A percentile compares a stretch with the other conserved stretches of the same genome.
Evolutionary conservation across 116 monocot species (phyloP).

Genomic region (Phalaenopsis hybrid): DNA sequence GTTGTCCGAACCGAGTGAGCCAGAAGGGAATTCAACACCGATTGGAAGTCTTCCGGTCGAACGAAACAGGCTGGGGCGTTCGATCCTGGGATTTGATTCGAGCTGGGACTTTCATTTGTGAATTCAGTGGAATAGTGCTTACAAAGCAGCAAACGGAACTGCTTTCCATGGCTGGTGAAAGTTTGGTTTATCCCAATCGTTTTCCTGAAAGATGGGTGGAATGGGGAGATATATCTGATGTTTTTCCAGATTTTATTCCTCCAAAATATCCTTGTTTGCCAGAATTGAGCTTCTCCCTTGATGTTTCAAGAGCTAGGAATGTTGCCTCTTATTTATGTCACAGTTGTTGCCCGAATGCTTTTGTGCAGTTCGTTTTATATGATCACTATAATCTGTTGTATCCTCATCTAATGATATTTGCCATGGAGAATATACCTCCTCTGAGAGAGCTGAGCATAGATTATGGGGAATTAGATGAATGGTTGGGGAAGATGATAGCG

Average conservation of each 20-base stretch:
- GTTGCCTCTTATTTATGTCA: constrained; percentile 62
- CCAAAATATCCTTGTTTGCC: constrained; percentile 18
- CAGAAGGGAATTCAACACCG: constrained; percentile 51
- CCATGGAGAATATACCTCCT: constrained; percentile 89
- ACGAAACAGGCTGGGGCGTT: constrained; percentile 69
- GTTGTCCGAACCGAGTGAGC: constrained; percentile 55
- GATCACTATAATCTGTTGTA: constrained; percentile 38
- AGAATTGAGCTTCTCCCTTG: constrained; percentile 27
- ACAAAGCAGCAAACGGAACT: constrained; percentile 13
- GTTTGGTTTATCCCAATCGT: constrained; percentile 9
- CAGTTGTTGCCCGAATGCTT: constrained; percentile 48
- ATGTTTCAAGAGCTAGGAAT: constrained; percentile 61
- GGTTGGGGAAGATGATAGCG: constrained; percentile 15
- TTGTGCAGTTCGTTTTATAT: constrained; percentile 51
- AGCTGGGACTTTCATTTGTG: constrained; percentile 64
- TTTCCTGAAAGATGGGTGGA: constrained; percentile 56
- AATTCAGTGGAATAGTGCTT: constrained; percentile 31
- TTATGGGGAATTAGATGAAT: constrained; percentile 63
- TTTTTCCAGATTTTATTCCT: constrained; percentile 23
- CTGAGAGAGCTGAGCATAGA: constrained; percentile 75
- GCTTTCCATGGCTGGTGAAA: not conserved
- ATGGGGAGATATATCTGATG: constrained; percentile 58
- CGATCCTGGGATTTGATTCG: constrained; percentile 70
- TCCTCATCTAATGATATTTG: constrained; percentile 60
- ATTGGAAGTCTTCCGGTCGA: constrained; percentile 73